Conservation (phyloP, 805 yeast genomes). For the Lachancea dasiensis region DNA sequence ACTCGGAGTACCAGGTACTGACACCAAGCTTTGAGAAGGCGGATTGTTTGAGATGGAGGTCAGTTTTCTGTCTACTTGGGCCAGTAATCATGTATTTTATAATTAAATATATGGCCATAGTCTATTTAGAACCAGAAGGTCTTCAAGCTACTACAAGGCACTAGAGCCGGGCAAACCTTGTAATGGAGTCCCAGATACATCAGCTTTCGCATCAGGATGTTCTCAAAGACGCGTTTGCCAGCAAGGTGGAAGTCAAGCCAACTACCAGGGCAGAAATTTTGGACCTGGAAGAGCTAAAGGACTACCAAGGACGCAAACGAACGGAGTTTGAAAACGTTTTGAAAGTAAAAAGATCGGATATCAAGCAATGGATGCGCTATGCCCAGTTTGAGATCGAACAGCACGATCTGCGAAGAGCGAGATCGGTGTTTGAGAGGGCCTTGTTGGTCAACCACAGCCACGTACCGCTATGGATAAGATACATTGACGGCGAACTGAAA, state of each 20-base stretch:
- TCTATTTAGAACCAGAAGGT: too few species aligned
- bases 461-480: constrained; percentile 81
- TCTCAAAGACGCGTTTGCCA: constrained; percentile 53
- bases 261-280: constrained; percentile 40
- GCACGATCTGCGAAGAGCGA: constrained; percentile 68
- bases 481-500: constrained; percentile 71
- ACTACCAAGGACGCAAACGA: constrained; percentile 69
- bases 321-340: constrained; percentile 83
- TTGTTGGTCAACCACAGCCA: constrained; percentile 66
- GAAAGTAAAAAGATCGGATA: constrained; percentile 72
- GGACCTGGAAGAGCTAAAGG: constrained; percentile 77
- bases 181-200: constrained; percentile 33
- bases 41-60: too few species aligned
- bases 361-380: constrained; percentile 87
- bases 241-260: constrained; percentile 33
- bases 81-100: too few species aligned
- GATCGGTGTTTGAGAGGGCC: constrained; percentile 86
- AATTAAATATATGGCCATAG: too few species aligned
- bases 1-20: too few species aligned
- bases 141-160: too few species aligned
- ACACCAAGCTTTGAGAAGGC: too few species aligned
- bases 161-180: background rate
- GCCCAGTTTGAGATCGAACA: constrained; percentile 84
- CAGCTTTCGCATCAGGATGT: constrained; percentile 65
- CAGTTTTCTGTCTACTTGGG: too few species aligned